Conservation (phyloP, 164 flowering plant species). For the Annona squamosa region DNA sequence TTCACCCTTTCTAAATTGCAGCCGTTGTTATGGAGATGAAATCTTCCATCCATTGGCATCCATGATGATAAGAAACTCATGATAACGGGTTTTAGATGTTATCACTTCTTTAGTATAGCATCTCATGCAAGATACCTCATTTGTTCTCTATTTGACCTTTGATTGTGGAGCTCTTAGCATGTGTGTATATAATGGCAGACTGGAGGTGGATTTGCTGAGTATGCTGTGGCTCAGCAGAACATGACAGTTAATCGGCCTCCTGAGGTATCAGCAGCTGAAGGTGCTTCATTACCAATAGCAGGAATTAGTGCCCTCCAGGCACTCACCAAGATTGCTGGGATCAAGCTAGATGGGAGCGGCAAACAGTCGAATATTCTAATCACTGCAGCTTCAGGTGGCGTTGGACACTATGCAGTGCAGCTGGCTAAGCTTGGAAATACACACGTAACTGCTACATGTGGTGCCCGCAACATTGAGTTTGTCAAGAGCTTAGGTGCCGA, state of each 20-base stretch:
- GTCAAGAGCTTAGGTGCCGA: slow-evolving; percentile 44
- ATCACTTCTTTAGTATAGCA: too few species aligned
- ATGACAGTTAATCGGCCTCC: slow-evolving; percentile 30
- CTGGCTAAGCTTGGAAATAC: slow-evolving; percentile 37
- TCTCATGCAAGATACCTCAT: too few species aligned
- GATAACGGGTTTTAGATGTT: too few species aligned
- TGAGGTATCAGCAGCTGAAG: slow-evolving; percentile 30
- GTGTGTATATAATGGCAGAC: slow-evolving; percentile 17
- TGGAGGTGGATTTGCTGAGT: slow-evolving; percentile 43
- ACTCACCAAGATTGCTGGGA: slow-evolving; percentile 26
- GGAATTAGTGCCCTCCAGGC: slow-evolving; percentile 34
- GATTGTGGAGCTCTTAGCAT: neutral
- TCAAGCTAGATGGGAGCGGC: slow-evolving; percentile 26
- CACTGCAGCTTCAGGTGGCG: slow-evolving; percentile 43
- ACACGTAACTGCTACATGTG: slow-evolving; percentile 40
- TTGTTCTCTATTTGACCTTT: neutral
- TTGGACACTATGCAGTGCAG: slow-evolving; percentile 40
- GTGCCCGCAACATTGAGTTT: slow-evolving; percentile 38
- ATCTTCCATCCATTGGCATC: neutral
- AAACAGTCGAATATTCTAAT: slow-evolving; percentile 25
- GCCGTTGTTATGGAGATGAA: neutral
- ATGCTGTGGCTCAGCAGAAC: slow-evolving; percentile 18
- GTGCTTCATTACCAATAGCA: slow-evolving; percentile 29
- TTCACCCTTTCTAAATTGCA: neutral
- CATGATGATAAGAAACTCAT: neutral